Conservation (phyloP, 2,329 filamentous ascomycete genomes). For the Fusarium fracticaudum region DNA sequence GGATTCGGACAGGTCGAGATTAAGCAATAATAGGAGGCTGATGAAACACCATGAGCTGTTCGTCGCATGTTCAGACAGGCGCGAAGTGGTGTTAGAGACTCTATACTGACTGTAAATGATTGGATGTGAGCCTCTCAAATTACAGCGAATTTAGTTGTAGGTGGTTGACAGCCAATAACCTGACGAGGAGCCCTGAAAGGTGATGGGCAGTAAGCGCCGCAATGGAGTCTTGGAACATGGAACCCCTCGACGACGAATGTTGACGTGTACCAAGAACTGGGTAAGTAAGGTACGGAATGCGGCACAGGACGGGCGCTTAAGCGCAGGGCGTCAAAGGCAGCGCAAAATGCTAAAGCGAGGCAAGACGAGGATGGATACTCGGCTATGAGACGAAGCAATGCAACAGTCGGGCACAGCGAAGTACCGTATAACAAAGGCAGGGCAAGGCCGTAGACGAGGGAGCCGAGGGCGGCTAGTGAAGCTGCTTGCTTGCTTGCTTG, state of each 20-base stretch:
- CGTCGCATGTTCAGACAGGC: constrained; percentile 40
- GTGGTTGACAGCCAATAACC: constrained; percentile 29
- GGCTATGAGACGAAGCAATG: constrained; percentile 20
- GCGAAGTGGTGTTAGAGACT: constrained; percentile 27
- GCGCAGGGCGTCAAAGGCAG: constrained; percentile 16
- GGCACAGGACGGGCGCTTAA: constrained; percentile 36
- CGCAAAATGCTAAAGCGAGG: constrained; percentile 2
- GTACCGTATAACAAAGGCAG: constrained; percentile 1
- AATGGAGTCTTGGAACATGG: constrained; percentile 11
- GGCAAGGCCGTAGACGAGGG: constrained; percentile 7
- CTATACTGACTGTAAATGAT: constrained; percentile 25
- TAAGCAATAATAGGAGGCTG: constrained; percentile 32
- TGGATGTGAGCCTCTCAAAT: constrained; percentile 31
- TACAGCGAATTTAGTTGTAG: constrained; percentile 25
- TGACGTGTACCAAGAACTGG: constrained; percentile 21
- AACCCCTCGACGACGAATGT: constrained; percentile 32
- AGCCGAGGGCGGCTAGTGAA: constrained; percentile 27
- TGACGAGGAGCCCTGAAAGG: constrained; percentile 9
- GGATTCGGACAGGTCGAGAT: constrained; percentile 17
- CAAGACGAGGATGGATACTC: constrained; percentile 23
- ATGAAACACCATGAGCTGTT: constrained; percentile 41
- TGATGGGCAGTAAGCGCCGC: constrained; percentile 38
- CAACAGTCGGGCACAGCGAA: constrained; percentile 4
- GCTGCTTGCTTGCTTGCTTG: constrained; percentile 20
- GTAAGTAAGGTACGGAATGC: constrained; percentile 33